Evolutionary conservation across 768 basidiomycete genomes (phyloP).

Genomic region (Termitomyces eurrhizus): DNA sequence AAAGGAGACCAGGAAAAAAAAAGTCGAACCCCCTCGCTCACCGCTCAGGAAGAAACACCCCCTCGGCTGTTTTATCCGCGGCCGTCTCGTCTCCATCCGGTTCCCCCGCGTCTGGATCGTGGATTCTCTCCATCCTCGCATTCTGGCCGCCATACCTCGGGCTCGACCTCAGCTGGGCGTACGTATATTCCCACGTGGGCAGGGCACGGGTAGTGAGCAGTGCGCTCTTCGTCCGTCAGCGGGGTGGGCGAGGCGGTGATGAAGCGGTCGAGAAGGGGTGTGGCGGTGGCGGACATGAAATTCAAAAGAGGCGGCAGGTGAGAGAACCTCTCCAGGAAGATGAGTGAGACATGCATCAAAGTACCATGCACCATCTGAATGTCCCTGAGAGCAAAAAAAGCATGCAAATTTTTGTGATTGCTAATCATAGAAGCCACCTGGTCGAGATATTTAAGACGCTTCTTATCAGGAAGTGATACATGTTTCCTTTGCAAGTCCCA

Average conservation of each 20-base stretch:
- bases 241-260: slow-evolving; percentile 33
- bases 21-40: slow-evolving; percentile 18
- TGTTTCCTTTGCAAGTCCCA: no score
- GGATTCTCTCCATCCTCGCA: neutral
- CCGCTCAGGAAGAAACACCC: slow-evolving; percentile 43
- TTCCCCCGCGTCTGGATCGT: slow-evolving; percentile 31
- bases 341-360: no score
- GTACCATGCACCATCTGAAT: no score
- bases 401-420: no score
- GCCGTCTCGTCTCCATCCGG: slow-evolving; percentile 36
- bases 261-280: slow-evolving; percentile 29
- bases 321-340: no score
- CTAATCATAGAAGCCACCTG: no score
- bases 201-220: slow-evolving; percentile 11
- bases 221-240: slow-evolving; percentile 29
- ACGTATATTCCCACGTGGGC: neutral
- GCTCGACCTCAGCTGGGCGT: slow-evolving; percentile 3
- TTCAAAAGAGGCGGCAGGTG: no score
- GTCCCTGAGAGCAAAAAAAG: no score
- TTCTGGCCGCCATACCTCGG: neutral
- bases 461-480: no score
- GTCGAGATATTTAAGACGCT: no score
- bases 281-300: no score
- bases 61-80: slow-evolving; percentile 37
- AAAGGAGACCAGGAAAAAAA: neutral